These are phyloP conservation scores for Podospora sp. DNA, from an alignment of 495 filamentous ascomycete genomes.

Conservation along the genomic window DNA sequence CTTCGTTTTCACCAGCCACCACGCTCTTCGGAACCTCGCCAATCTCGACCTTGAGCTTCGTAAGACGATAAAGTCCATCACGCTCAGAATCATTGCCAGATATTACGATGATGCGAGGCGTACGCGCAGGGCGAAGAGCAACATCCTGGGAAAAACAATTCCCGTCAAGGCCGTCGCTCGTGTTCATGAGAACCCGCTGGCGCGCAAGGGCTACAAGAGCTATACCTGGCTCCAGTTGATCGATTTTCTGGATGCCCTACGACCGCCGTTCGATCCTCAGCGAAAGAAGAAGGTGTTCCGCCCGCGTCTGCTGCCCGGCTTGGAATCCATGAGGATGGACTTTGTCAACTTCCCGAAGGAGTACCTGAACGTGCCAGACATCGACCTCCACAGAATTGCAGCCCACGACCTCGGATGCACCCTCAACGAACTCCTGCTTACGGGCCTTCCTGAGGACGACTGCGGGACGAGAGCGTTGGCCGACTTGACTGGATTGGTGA, in stretches of 20 bases:
- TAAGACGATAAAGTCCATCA: constrained; percentile 41
- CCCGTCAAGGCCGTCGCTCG: constrained; percentile 37
- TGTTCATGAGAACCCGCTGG: constrained; percentile 37
- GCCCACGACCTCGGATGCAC: constrained; percentile 48
- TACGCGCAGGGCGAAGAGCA: constrained; percentile 20
- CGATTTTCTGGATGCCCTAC: constrained; percentile 47
- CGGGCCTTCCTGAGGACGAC: constrained; percentile 44
- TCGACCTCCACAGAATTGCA: constrained; percentile 38
- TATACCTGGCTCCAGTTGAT: constrained; percentile 52
- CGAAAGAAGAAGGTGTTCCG: constrained; percentile 28
- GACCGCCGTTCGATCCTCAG: constrained; percentile 39
- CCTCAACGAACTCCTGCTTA: constrained; percentile 48
- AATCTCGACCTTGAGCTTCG: constrained; percentile 39
- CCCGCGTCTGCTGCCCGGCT: constrained; percentile 44
- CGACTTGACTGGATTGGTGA: constrained; percentile 44
- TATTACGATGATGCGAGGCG: constrained; percentile 51
- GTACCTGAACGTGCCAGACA: constrained; percentile 36
- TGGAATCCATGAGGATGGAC: constrained; percentile 48
- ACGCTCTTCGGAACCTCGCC: constrained; percentile 44
- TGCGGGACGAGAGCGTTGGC: constrained; percentile 35
- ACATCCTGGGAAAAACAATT: constrained; percentile 32
- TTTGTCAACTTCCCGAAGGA: constrained; percentile 49
- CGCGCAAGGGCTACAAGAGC: constrained; percentile 46
- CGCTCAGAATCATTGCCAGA: constrained; percentile 47
- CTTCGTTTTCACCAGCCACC: constrained; percentile 49